phyloP scores from a whole-genome alignment of 1,284 basidiomycete genomes.

The Laetiporus sulphureus region DNA sequence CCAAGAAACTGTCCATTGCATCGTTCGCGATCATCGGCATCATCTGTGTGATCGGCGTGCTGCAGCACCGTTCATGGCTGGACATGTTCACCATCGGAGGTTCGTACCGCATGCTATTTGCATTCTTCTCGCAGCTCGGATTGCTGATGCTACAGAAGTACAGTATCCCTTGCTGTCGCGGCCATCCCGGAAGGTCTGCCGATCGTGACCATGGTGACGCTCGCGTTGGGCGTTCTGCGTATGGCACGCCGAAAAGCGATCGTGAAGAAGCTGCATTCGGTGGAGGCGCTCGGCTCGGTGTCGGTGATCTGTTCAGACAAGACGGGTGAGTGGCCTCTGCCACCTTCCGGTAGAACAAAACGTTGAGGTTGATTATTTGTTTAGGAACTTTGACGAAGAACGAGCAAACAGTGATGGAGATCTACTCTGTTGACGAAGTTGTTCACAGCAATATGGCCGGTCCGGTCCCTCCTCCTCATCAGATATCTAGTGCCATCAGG shows the following conservation, averaged over 20 bases:
- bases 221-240: conserved; percentile 88
- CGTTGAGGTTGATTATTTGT: neutral
- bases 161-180: conserved; percentile 93
- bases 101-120: conserved; percentile 24
- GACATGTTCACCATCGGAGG: conserved; percentile 99
- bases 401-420: conserved; percentile 89
- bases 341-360: neutral
- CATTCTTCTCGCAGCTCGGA: conserved; percentile 12
- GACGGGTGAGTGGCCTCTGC: conserved; percentile 53
- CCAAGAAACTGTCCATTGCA: conserved; percentile 84
- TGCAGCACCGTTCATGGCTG: conserved; percentile 86
- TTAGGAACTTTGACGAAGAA: conserved; percentile 93
- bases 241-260: conserved; percentile 96
- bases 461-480: conserved; percentile 22
- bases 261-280: conserved; percentile 93
- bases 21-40: conserved; percentile 92
- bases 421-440: conserved; percentile 83
- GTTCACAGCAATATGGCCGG: conserved; percentile 55
- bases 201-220: conserved; percentile 95
- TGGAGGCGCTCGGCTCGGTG: conserved; percentile 91
- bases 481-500: conserved; percentile 46
- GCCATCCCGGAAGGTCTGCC: conserved; percentile 97
- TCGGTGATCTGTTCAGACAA: conserved; percentile 98
- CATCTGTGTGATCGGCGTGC: conserved; percentile 87
- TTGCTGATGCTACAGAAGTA: conserved; percentile 17